phyloP scores from a whole-genome alignment of 2,329 filamentous ascomycete species.

The Drechslera avenae region DNA sequence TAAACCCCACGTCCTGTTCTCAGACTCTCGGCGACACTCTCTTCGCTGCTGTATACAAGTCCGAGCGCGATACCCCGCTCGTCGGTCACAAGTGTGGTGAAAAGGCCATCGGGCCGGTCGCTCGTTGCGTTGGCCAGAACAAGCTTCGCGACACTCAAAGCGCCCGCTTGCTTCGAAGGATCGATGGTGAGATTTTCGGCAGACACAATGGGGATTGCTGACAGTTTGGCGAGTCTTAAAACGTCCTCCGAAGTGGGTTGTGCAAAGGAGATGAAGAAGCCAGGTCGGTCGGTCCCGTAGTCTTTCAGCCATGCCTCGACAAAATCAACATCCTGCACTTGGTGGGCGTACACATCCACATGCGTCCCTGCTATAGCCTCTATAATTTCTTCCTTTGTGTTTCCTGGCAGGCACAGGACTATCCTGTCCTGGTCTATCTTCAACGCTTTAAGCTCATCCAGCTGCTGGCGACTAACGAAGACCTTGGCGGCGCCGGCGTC shows the following conservation, averaged over 20 bases:
- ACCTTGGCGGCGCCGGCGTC: slow-evolving; percentile 84
- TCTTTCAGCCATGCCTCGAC: slow-evolving; percentile 55
- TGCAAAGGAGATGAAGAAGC: slow-evolving; percentile 58
- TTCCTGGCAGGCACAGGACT: slow-evolving; percentile 59
- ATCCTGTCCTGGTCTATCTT: slow-evolving; percentile 62
- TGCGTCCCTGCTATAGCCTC: slow-evolving; percentile 49
- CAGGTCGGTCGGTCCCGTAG: slow-evolving; percentile 55
- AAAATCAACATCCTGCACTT: slow-evolving; percentile 51
- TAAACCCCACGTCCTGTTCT: slow-evolving; percentile 85
- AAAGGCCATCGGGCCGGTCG: slow-evolving; percentile 80
- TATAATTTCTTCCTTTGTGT: slow-evolving; percentile 50
- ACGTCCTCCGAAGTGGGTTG: slow-evolving; percentile 49
- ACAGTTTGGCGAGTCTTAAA: slow-evolving; percentile 50
- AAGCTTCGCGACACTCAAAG: slow-evolving; percentile 71
- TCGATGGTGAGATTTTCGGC: slow-evolving; percentile 72
- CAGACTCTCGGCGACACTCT: slow-evolving; percentile 86
- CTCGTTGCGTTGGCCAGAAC: slow-evolving; percentile 77
- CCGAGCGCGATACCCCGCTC: slow-evolving; percentile 84
- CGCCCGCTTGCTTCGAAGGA: slow-evolving; percentile 60
- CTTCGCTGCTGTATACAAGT: slow-evolving; percentile 90
- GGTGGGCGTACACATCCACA: slow-evolving; percentile 53
- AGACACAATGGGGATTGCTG: slow-evolving; percentile 73
- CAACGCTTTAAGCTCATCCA: slow-evolving; percentile 60
- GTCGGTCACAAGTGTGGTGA: slow-evolving; percentile 90
- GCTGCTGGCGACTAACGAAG: slow-evolving; percentile 75